A percentile compares a stretch with the other conserved stretches of the same genome.
Conservation (phyloP, 2,329 filamentous ascomycete genomes). For the Hypoxylon rubiginosum region DNA sequence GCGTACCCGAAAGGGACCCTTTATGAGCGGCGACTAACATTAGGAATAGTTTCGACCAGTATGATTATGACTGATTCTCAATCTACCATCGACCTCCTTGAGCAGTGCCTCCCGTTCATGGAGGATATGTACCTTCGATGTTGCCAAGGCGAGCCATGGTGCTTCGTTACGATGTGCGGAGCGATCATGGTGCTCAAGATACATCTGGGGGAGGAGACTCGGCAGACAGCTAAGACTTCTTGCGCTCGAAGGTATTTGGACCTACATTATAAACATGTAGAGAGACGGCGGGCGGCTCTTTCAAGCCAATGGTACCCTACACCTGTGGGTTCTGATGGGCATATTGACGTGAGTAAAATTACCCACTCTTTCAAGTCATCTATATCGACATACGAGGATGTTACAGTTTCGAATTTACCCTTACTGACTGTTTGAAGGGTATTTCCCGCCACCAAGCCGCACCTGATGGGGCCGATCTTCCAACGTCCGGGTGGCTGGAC, state of each 20-base stretch:
- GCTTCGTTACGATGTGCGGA: constrained; percentile 42
- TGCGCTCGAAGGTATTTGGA: constrained; percentile 42
- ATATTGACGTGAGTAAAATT: constrained; percentile 11
- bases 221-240: constrained; percentile 37
- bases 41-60: constrained; percentile 21
- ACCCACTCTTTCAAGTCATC: background rate
- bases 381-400: background rate
- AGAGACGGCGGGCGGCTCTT: constrained; percentile 19
- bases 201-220: constrained; percentile 35
- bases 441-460: background rate
- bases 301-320: constrained; percentile 7
- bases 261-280: constrained; percentile 33
- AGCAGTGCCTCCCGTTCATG: constrained; percentile 42
- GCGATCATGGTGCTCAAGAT: constrained; percentile 45
- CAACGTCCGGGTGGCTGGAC: constrained; percentile 7
- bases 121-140: constrained; percentile 44
- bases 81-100: constrained; percentile 40
- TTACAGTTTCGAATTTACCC: background rate
- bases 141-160: constrained; percentile 45
- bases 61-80: constrained; percentile 22
- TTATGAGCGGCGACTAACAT: constrained; percentile 1
- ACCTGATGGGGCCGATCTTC: background rate
- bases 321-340: background rate
- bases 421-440: constrained; percentile 1
- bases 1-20: background rate